Conservation (phyloP, 2,329 filamentous ascomycete species). For the Calycina herbarum region DNA sequence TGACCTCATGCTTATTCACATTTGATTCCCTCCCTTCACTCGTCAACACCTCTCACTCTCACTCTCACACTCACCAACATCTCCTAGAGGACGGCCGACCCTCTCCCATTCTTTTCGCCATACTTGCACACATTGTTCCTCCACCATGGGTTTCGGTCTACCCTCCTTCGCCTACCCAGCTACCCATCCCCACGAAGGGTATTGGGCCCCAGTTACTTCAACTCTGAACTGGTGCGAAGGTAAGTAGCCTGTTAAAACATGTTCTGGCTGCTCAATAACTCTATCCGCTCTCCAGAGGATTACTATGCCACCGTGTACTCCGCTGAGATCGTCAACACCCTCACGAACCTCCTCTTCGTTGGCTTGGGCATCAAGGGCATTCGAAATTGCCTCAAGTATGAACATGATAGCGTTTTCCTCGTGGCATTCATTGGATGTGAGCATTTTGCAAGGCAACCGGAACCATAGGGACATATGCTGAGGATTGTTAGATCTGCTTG, state of each 20-base stretch:
- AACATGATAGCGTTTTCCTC: slow-evolving; percentile 74
- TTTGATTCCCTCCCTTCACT: background rate
- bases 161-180: slow-evolving; percentile 39
- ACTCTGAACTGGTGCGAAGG: slow-evolving; percentile 72
- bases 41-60: background rate
- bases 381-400: slow-evolving; percentile 67
- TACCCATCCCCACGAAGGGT: slow-evolving; percentile 33
- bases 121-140: slow-evolving; percentile 1
- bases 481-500: slow-evolving; percentile 34
- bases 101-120: background rate
- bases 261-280: background rate
- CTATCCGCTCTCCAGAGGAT: slow-evolving; percentile 52
- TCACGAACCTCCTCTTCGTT: slow-evolving; percentile 82
- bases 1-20: slow-evolving; percentile 1
- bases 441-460: background rate
- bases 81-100: background rate
- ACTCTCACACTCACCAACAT: background rate
- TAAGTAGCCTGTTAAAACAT: slow-evolving; percentile 49
- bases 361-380: slow-evolving; percentile 76
- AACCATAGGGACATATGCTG: background rate
- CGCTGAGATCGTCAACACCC: slow-evolving; percentile 75
- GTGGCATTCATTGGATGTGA: slow-evolving; percentile 54
- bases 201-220: slow-evolving; percentile 38
- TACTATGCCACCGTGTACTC: slow-evolving; percentile 74
- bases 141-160: slow-evolving; percentile 29